These are phyloP conservation scores for Eucalyptus leucophloia DNA, from an alignment of 345 rosid genomes.

Conservation along the genomic window DNA sequence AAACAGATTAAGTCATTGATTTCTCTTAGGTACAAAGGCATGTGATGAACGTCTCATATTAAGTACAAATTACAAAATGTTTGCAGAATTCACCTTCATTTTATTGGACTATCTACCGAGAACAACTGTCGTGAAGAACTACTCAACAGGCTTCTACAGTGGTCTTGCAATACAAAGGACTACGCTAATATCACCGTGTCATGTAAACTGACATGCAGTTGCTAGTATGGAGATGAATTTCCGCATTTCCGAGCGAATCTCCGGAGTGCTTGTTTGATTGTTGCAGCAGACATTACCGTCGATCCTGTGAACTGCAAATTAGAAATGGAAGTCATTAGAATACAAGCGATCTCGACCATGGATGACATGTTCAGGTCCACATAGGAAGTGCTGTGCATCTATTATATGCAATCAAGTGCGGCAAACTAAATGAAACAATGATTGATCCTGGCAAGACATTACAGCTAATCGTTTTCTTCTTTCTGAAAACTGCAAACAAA, in stretches of 20 bases:
- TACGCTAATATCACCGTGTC: background rate
- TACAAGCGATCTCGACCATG: background rate
- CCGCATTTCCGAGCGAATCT: constrained; percentile 18
- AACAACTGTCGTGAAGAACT: background rate
- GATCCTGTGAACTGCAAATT: constrained; percentile 53
- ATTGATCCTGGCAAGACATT: background rate
- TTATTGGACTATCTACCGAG: background rate
- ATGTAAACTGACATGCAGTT: background rate
- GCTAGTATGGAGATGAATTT: background rate
- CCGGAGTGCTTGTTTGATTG: constrained; percentile 49
- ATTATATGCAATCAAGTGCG: background rate
- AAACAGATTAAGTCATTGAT: background rate
- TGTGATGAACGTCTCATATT: background rate
- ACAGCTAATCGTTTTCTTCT: background rate
- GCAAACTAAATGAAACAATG: background rate
- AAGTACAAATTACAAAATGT: background rate
- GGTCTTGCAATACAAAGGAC: background rate
- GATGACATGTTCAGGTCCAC: background rate
- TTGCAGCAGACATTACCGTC: constrained; percentile 17
- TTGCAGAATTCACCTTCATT: background rate
- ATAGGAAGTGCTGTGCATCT: background rate
- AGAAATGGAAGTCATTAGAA: background rate
- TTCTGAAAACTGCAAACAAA: background rate
- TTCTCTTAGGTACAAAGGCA: background rate
- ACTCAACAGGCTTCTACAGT: background rate